These are phyloP conservation scores for Collybia sordida DNA, from an alignment of 768 basidiomycete species.

Conservation along the genomic window DNA sequence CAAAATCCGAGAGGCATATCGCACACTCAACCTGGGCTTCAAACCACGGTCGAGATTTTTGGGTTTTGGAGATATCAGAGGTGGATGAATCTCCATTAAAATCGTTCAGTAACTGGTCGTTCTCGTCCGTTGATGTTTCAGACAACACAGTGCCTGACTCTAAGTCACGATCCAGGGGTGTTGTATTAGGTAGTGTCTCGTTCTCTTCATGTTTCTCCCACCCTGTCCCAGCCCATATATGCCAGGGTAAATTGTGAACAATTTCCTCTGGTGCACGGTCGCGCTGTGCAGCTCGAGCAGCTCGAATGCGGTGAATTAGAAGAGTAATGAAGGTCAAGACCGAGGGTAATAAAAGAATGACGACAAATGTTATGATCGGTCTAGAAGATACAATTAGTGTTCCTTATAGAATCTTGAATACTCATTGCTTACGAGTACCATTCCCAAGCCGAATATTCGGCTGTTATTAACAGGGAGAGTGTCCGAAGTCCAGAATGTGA, in stretches of 20 bases:
- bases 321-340: slow-evolving; percentile 87
- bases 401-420: slow-evolving; percentile 7
- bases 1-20: slow-evolving; percentile 89
- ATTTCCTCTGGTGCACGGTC: slow-evolving; percentile 83
- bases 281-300: slow-evolving; percentile 76
- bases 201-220: slow-evolving; percentile 74
- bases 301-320: slow-evolving; percentile 84
- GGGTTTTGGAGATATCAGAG: slow-evolving; percentile 28
- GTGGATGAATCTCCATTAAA: slow-evolving; percentile 36
- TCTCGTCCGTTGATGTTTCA: slow-evolving; percentile 20
- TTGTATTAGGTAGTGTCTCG: slow-evolving; percentile 26
- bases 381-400: slow-evolving; percentile 32
- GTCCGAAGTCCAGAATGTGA: slow-evolving; percentile 78
- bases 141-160: slow-evolving; percentile 32
- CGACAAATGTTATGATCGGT: slow-evolving; percentile 81
- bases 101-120: slow-evolving; percentile 15
- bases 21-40: slow-evolving; percentile 85
- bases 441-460: slow-evolving; percentile 83
- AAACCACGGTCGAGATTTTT: slow-evolving; percentile 65
- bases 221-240: slow-evolving; percentile 77
- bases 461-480: slow-evolving; percentile 72
- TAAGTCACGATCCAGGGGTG: slow-evolving; percentile 33
- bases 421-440: slow-evolving; percentile 78
- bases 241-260: slow-evolving; percentile 77
- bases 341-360: slow-evolving; percentile 89